Evolutionary conservation across 345 rosid species (phyloP).

Genomic region (Eucalyptus curtisii): DNA sequence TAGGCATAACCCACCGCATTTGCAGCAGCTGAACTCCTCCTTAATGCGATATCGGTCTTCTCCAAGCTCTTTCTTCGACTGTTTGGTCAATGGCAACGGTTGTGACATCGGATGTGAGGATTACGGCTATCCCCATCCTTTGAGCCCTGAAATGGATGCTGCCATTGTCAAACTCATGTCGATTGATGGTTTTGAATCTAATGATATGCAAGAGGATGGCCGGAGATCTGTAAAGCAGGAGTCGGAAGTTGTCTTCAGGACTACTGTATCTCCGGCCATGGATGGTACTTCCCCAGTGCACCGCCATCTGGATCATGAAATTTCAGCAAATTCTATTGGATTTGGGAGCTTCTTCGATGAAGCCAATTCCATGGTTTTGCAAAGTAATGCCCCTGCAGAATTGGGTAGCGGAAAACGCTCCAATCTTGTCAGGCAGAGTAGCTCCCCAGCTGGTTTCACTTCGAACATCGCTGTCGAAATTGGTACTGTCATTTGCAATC

Average conservation of each 20-base stretch:
- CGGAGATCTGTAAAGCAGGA: conserved; percentile 27
- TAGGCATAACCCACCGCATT: conserved; percentile 1
- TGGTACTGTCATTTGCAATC: conserved; percentile 11
- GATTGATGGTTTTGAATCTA: conserved; percentile 7
- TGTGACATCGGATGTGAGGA: conserved; percentile 4
- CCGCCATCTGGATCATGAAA: neutral
- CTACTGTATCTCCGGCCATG: neutral
- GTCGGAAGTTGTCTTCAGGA: neutral
- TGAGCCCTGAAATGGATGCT: conserved; percentile 35
- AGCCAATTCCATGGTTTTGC: conserved; percentile 1
- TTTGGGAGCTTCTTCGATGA: neutral
- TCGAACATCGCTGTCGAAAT: conserved; percentile 25
- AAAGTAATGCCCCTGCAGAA: neutral
- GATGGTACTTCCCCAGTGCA: neutral
- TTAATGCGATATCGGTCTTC: conserved; percentile 25
- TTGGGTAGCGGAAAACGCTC: conserved; percentile 9
- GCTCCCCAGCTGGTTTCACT: conserved; percentile 47
- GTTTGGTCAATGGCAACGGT: conserved; percentile 1
- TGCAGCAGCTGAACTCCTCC: conserved; percentile 12
- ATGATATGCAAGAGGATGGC: conserved; percentile 12
- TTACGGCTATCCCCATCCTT: conserved; percentile 11
- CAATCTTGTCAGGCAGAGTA: conserved; percentile 31
- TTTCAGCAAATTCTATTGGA: neutral
- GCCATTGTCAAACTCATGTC: conserved; percentile 15
- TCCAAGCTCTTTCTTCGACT: conserved; percentile 28